phyloP scores from a whole-genome alignment of 163 green algal species.

The Coccomyxa subellipsoidea region DNA sequence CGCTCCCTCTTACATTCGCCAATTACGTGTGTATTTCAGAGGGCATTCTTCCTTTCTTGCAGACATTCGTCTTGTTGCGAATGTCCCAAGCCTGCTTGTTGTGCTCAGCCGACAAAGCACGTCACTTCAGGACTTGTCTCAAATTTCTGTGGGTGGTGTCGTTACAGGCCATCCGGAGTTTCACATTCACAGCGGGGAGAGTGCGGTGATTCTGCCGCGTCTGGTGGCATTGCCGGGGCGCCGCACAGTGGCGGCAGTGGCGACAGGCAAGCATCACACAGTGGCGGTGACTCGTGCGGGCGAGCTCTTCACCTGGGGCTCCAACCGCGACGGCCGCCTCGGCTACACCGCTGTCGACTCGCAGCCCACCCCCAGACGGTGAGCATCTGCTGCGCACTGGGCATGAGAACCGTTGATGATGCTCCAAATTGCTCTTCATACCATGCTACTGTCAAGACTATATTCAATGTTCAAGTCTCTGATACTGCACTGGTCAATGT shows the following conservation, averaged over 20 bases:
- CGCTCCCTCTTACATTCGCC: neutral
- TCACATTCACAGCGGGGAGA: constrained; percentile 72
- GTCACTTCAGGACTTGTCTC: too few relatives aligned
- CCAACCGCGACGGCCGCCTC: constrained; percentile 73
- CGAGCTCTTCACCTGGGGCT: constrained; percentile 77
- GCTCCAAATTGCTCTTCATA: too few relatives aligned
- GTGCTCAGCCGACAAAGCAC: neutral
- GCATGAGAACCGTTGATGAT: too few relatives aligned
- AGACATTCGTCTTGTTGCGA: too few relatives aligned
- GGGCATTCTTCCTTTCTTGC: too few relatives aligned
- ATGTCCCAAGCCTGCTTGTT: neutral
- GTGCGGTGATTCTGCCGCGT: constrained; percentile 78
- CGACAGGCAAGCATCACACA: constrained; percentile 88
- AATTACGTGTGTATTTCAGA: too few relatives aligned
- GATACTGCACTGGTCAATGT: neutral
- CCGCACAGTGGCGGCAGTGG: constrained; percentile 57
- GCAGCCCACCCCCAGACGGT: constrained; percentile 69
- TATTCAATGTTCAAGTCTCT: too few relatives aligned
- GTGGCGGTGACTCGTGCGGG: constrained; percentile 60
- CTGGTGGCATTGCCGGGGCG: constrained; percentile 44
- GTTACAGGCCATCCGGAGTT: constrained; percentile 72
- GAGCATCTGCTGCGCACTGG: neutral
- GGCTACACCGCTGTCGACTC: constrained; percentile 69
- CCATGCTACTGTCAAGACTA: too few relatives aligned
- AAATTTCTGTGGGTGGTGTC: neutral